Conservation (phyloP, 2,329 filamentous ascomycete genomes). For the Alternaria solani region DNA sequence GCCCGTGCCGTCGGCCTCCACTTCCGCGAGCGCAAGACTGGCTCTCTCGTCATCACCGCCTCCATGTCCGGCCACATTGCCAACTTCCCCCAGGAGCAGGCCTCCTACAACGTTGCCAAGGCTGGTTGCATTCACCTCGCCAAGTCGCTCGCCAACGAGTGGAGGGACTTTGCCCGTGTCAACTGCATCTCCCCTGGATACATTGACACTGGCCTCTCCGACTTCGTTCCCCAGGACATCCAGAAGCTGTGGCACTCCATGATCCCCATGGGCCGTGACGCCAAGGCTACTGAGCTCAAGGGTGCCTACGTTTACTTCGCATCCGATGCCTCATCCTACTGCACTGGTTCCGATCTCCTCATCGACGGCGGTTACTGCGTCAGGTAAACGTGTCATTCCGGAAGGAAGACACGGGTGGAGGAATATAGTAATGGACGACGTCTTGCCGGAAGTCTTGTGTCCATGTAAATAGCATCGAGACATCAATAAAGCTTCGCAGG, state of each 20-base stretch:
- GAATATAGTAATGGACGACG: constrained; percentile 20
- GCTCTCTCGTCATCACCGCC: constrained; percentile 72
- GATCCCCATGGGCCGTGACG: constrained; percentile 82
- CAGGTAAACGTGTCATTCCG: constrained; percentile 42
- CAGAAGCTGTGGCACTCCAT: constrained; percentile 79
- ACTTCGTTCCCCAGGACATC: constrained; percentile 71
- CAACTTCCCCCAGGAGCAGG: constrained; percentile 79
- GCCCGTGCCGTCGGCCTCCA: constrained; percentile 87
- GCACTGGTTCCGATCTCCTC: constrained; percentile 74
- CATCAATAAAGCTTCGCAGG: constrained; percentile 27
- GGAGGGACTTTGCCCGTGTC: constrained; percentile 73
- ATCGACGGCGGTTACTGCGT: constrained; percentile 77
- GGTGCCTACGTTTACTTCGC: constrained; percentile 83
- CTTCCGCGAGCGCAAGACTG: constrained; percentile 71
- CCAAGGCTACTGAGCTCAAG: constrained; percentile 78
- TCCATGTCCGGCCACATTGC: constrained; percentile 82
- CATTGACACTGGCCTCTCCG: constrained; percentile 72
- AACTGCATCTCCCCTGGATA: constrained; percentile 74
- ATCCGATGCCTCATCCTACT: constrained; percentile 83
- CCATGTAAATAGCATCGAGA: constrained; percentile 24
- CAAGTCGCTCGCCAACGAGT: constrained; percentile 71
- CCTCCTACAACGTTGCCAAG: constrained; percentile 61
- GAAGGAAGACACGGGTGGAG: constrained; percentile 17
- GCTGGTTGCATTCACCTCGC: constrained; percentile 72
- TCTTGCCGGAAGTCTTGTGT: constrained; percentile 23